Conservation (phyloP, 2,329 filamentous ascomycete genomes). For the Paraphoma sp. region DNA sequence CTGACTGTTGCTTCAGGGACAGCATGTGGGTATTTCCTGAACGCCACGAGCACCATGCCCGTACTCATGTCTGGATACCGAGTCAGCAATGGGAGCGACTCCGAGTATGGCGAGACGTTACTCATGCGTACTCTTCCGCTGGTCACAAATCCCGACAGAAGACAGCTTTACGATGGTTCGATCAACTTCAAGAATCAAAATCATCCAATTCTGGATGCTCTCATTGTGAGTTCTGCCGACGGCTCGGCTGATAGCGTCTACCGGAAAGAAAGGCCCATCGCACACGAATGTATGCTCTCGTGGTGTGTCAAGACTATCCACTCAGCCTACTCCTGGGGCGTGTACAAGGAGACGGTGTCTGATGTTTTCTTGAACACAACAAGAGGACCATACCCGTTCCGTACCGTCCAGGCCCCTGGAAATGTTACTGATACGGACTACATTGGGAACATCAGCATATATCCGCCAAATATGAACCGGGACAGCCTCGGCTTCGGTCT, state of each 20-base stretch:
- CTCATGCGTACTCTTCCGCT: slow-evolving; percentile 24
- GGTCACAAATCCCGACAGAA: slow-evolving; percentile 2
- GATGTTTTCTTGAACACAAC: too few species aligned
- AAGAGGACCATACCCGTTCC: too few species aligned
- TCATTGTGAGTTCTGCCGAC: slow-evolving; percentile 16
- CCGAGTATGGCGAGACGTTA: slow-evolving; percentile 13
- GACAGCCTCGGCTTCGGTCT: slow-evolving; percentile 8
- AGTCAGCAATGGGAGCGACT: background rate
- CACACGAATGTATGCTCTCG: slow-evolving; percentile 28
- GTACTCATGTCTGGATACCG: slow-evolving; percentile 28
- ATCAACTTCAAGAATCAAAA: slow-evolving; percentile 24
- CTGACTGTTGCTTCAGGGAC: slow-evolving; percentile 7
- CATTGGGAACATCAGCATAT: background rate
- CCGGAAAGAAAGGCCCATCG: slow-evolving; percentile 10
- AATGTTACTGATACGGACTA: too few species aligned
- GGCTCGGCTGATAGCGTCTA: slow-evolving; percentile 15
- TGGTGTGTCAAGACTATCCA: slow-evolving; percentile 34
- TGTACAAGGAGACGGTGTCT: slow-evolving; percentile 24
- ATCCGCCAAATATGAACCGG: background rate
- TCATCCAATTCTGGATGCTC: slow-evolving; percentile 14
- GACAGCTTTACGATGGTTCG: slow-evolving; percentile 19
- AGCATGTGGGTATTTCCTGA: slow-evolving; percentile 35
- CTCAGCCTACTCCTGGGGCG: slow-evolving; percentile 19
- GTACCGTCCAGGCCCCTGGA: too few species aligned
- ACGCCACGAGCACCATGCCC: slow-evolving; percentile 17